Evolutionary conservation across 345 rosid species (phyloP).

Genomic region (Hibiscus syriacus): DNA sequence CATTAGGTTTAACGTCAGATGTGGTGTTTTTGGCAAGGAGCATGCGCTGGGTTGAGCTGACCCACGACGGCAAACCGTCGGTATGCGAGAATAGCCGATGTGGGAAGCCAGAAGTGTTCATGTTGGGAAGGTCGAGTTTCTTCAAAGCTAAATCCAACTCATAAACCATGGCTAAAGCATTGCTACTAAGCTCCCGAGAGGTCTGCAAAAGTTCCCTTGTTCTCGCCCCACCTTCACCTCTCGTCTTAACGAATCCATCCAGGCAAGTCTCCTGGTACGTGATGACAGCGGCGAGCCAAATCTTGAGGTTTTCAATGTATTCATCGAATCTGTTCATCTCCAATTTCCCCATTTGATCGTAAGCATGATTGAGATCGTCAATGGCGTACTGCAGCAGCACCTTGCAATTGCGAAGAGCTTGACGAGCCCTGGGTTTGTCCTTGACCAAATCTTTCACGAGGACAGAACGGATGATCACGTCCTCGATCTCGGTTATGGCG

Average conservation of each 20-base stretch:
- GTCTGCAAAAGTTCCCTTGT: conserved; percentile 35
- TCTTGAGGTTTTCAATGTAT: conserved; percentile 40
- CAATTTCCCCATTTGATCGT: conserved; percentile 27
- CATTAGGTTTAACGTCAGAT: conserved; percentile 31
- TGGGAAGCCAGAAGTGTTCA: conserved; percentile 8
- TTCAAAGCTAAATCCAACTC: conserved; percentile 29
- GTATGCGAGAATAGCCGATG: conserved; percentile 26
- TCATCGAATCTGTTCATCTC: conserved; percentile 23
- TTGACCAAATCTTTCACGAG: conserved; percentile 30
- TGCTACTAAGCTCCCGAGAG: conserved; percentile 49
- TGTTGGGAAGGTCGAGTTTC: conserved; percentile 18
- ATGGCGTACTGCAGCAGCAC: conserved; percentile 46
- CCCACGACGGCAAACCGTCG: conserved; percentile 45
- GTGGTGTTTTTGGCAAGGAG: conserved; percentile 24
- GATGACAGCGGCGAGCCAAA: conserved; percentile 69
- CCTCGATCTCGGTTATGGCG: conserved; percentile 32
- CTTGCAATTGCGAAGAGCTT: conserved; percentile 48
- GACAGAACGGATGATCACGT: conserved; percentile 33
- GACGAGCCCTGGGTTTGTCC: conserved; percentile 44
- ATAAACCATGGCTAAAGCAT: conserved; percentile 63
- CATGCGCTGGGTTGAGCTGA: conserved; percentile 20
- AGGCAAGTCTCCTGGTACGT: conserved; percentile 71
- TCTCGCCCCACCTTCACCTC: conserved; percentile 29
- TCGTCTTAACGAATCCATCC: conserved; percentile 56
- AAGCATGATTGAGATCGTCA: conserved; percentile 42